Conservation (phyloP, 805 yeast genomes). For the Barnettozyma pratensis region DNA sequence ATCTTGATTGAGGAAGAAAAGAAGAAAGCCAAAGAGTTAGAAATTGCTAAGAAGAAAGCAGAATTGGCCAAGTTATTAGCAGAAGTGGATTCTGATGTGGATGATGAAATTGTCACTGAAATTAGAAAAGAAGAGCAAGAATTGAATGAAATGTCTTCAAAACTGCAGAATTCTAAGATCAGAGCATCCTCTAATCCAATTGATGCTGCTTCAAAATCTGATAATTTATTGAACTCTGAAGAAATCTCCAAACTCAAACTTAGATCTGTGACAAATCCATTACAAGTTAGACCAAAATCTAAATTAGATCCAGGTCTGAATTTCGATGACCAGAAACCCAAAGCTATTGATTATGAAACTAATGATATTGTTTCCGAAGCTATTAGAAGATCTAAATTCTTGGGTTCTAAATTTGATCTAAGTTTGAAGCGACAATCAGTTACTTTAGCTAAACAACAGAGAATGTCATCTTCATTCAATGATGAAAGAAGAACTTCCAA, state of each 20-base stretch:
- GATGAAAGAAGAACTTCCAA: conserved; percentile 17
- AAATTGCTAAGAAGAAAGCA: conserved; percentile 21
- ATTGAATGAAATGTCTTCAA: conserved; percentile 3
- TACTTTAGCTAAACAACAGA: conserved; percentile 8
- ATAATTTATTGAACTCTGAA: conserved; percentile 20
- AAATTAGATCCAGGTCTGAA: conserved; percentile 39
- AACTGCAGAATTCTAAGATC: conserved; percentile 15
- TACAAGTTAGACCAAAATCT: conserved; percentile 38
- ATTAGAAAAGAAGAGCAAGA: neutral
- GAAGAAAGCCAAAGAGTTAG: conserved; percentile 22
- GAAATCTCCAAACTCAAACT: conserved; percentile 29
- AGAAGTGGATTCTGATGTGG: conserved; percentile 12
- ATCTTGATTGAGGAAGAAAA: conserved; percentile 14
- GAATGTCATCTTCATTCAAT: conserved; percentile 6
- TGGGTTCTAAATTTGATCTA: conserved; percentile 36
- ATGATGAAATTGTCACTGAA: conserved; percentile 6
- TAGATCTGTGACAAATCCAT: conserved; percentile 32
- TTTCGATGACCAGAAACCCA: conserved; percentile 17
- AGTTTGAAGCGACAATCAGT: conserved; percentile 25
- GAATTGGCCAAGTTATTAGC: conserved; percentile 11
- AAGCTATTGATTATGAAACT: conserved; percentile 18
- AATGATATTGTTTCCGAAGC: conserved; percentile 33
- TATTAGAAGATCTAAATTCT: conserved; percentile 38
- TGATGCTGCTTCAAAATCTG: conserved; percentile 13
- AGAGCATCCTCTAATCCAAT: conserved; percentile 37